Evolutionary conservation across 169 alveolate genomes (phyloP), one percentile per base, ranked within the genome.

Genomic region (Plasmodium falciparum): DNA sequence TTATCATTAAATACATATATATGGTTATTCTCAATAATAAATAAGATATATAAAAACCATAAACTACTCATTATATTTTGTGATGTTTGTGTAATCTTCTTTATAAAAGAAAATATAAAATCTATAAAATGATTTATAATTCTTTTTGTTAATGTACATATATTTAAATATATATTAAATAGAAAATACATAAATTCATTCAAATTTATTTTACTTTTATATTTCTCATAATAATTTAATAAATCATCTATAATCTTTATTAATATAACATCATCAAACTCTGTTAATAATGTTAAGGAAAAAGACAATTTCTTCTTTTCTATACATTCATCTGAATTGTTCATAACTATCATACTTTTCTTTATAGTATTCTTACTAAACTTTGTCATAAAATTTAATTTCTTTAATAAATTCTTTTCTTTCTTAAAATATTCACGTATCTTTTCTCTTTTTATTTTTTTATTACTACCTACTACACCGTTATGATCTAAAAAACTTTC

Each of bases 61-160:
- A 86, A 33, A 63, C 92, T 86, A 24, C 86, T 58, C 92, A 86
- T 86, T 49, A 86, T 29, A 71, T 70, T 86, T 45, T 72, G 88
- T 13, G 92, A 71, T 1, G 86, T 86, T 45, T 71, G 76, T 3
- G 74, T 86, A 24, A 86, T 56, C 26, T 86, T 86, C 20, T 86
- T 86, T 20, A 86, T 86, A 3, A 86, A 74, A 0, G 62, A 24
- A 86, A 86, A 86, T 47, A 86, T 71, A 45, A 71, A 71, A 61
- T 86, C 88, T 24, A 86, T 63, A 54, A 86, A 86, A 43, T 49
- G 62, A 33, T 86, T 86, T 3, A 86, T 71, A 4, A 86, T 15
- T 45, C 66, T 56, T 52, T 86, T 71, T 3, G 86, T 47, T 49
- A 86, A 65, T 17, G 73, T 71, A 33, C 88, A 86, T 61, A 86